Conservation (phyloP, 176 grass and related monocot species). For the Zoysia japonica region DNA sequence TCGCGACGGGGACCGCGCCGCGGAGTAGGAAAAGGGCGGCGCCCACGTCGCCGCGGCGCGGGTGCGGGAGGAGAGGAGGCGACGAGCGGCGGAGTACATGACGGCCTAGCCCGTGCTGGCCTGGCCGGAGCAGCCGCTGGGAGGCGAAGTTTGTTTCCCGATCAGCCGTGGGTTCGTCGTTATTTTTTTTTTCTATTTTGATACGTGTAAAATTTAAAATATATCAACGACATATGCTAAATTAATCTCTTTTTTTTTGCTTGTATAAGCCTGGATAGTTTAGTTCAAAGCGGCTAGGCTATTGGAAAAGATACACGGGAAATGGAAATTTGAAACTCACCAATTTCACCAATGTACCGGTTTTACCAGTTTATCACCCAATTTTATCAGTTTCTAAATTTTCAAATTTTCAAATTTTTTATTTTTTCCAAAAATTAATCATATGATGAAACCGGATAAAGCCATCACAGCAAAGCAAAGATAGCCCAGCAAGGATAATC, state of each 20-base stretch:
- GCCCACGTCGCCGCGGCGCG: constrained; percentile 1
- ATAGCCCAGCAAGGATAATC: background rate
- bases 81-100: constrained; percentile 43
- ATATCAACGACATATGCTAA: too few relatives aligned
- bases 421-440: too few relatives aligned
- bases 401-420: too few relatives aligned
- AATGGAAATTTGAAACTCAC: background rate
- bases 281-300: background rate
- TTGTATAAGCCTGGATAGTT: background rate
- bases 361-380: too few relatives aligned
- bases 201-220: too few relatives aligned
- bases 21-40: constrained; percentile 1
- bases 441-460: too few relatives aligned
- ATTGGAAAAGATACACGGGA: background rate
- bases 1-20: constrained; percentile 20
- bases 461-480: background rate
- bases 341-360: too few relatives aligned
- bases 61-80: constrained; percentile 25
- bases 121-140: constrained; percentile 32
- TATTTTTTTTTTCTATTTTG: too few relatives aligned
- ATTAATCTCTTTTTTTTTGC: too few relatives aligned
- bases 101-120: background rate
- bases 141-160: constrained; percentile 15
- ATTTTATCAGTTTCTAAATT: too few relatives aligned
- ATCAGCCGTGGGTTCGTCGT: background rate